phyloP scores from a whole-genome alignment of 305 asterid genomes.

The Plantago rigida region DNA sequence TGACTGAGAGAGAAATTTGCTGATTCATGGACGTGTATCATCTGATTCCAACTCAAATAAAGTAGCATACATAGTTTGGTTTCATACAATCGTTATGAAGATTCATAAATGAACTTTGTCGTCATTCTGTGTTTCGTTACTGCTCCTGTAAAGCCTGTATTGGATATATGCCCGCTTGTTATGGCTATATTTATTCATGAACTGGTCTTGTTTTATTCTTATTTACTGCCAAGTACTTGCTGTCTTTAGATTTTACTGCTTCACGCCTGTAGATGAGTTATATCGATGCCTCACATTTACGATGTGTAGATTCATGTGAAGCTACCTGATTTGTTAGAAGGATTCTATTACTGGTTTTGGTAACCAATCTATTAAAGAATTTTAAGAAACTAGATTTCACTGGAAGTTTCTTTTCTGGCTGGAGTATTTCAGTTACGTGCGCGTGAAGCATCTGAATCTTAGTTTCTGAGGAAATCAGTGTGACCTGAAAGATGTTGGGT shows the following conservation, averaged over 20 bases:
- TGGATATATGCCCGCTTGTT: neutral
- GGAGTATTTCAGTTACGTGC: neutral
- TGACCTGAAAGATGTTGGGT: too few species aligned
- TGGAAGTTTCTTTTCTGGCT: neutral
- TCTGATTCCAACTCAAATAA: slow-evolving; percentile 33
- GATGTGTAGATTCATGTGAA: neutral
- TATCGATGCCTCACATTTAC: slow-evolving; percentile 1
- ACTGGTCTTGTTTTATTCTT: neutral
- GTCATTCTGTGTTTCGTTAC: neutral
- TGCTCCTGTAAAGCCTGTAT: neutral
- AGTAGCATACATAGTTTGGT: slow-evolving; percentile 21
- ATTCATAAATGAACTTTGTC: slow-evolving; percentile 4
- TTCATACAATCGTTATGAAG: slow-evolving; percentile 10
- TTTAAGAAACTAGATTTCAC: too few species aligned
- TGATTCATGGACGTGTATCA: slow-evolving; percentile 47
- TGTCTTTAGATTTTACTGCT: too few species aligned
- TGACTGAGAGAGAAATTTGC: slow-evolving; percentile 50
- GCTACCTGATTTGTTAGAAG: neutral
- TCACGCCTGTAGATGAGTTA: neutral
- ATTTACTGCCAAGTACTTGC: neutral
- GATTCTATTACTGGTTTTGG: neutral
- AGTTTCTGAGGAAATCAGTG: too few species aligned
- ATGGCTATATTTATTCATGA: neutral
- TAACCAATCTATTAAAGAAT: neutral
- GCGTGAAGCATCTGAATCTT: too few species aligned